Base-by-base conservation (phyloP, 2,329 filamentous ascomycete genomes). In the Colletotrichum liaoningense region DNA sequence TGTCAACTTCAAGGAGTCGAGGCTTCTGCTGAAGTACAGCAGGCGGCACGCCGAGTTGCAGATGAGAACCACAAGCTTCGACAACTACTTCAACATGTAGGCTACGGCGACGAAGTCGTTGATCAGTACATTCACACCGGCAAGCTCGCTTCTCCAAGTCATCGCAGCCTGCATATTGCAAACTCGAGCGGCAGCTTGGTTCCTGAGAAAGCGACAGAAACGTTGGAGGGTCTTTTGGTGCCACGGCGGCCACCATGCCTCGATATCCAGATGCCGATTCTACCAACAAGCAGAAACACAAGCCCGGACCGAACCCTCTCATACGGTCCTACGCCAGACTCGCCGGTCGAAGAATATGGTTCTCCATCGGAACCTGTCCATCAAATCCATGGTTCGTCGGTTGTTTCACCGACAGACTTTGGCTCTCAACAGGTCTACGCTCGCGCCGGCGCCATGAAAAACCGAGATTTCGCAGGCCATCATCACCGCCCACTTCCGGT, bases 21-120 rank as follows among this genome's bases (percentile, higher is more conserved):
- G 78, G 93, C 92, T 4, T 92, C 91, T 1, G 85, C 88, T n/a
- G 92, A 94, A 78, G 90, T 95, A 12, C 93, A 95, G 79, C 83
- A 87, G 63, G 93, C 93, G 0, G 93, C 93, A 2, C 86, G 92
- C 69, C 88, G 84, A 67, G 93, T 95, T 3, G 87, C 90, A 5
- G 90, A 92, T 19, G 93, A 95, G 81, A 95, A 95, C 80, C 87
- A 84, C 72, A 88, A 88, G 66, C 84, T 95, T 69, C 86, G 92
- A 26, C 83, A 83, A 19, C 84, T 95, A 22, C 85, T 94, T 42
- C 84, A 85, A 64, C 82, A 86, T 56, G 84, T 89, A 76, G 92
- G 92, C 3, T 83, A 93, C 26, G 80, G 83, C 55, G 88, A 92
- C 72, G 83, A 86, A 8, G 87, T 89, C 56, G 87, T 93, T 70